Conservation (phyloP, 2,329 filamentous ascomycete genomes). For the Aspergillus japonicus region DNA sequence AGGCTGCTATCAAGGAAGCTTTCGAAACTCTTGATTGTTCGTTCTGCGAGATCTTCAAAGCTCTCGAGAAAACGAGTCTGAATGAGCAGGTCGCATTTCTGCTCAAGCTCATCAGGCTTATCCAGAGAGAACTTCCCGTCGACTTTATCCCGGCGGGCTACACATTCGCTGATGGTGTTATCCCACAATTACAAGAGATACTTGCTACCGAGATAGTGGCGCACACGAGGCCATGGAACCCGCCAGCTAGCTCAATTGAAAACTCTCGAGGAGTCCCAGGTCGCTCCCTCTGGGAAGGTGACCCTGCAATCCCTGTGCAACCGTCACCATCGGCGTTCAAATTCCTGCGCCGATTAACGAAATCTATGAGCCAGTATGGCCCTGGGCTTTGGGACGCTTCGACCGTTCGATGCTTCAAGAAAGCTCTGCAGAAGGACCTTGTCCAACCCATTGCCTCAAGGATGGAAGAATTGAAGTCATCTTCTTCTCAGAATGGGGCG, state of each 20-base stretch:
- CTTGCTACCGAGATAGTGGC: constrained; percentile 57
- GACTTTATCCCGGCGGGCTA: constrained; percentile 40
- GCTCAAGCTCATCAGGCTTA: constrained; percentile 70
- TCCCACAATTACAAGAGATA: constrained; percentile 63
- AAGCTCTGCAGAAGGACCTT: constrained; percentile 53
- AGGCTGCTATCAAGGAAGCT: constrained; percentile 56
- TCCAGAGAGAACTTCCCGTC: constrained; percentile 65
- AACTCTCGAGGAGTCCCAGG: constrained; percentile 56
- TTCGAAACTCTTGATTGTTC: constrained; percentile 54
- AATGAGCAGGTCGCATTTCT: constrained; percentile 61
- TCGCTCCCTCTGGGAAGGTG: constrained; percentile 75
- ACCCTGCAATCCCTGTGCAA: constrained; percentile 71
- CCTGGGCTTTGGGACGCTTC: constrained; percentile 77
- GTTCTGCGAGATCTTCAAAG: constrained; percentile 45
- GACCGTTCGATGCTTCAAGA: constrained; percentile 65
- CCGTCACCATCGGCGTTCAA: constrained; percentile 73
- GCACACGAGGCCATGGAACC: constrained; percentile 43
- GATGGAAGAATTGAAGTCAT: constrained; percentile 23
- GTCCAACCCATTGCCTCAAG: constrained; percentile 23
- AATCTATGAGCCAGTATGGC: constrained; percentile 68
- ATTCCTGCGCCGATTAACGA: constrained; percentile 65
- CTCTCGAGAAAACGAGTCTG: constrained; percentile 49
- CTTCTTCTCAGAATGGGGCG: not conserved
- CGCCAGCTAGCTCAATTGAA: constrained; percentile 45
- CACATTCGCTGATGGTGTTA: constrained; percentile 58